These are phyloP conservation scores for Macadamia tetraphylla DNA, from an alignment of 164 flowering plant genomes.

Conservation along the genomic window DNA sequence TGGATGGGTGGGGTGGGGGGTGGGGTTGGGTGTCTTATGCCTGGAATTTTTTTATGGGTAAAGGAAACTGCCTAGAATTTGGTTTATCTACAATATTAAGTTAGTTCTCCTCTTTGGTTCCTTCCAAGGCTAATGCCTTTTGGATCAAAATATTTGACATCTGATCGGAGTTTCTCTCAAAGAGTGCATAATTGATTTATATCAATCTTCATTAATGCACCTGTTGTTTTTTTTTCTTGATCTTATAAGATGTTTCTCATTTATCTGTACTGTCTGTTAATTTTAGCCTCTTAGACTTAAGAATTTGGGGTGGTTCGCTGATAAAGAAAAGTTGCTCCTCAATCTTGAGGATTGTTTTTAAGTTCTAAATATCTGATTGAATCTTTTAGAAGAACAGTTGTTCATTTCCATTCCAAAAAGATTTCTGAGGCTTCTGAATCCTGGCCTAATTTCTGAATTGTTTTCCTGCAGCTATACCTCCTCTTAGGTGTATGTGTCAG, in stretches of 20 bases:
- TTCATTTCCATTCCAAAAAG: neutral
- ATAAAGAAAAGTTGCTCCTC: neutral
- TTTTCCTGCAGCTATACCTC: neutral
- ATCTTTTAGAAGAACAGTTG: neutral
- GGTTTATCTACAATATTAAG: no score
- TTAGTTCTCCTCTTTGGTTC: no score
- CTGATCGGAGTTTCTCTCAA: neutral
- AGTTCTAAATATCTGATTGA: neutral
- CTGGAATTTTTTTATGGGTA: no score
- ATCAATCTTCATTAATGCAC: neutral
- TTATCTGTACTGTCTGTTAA: no score
- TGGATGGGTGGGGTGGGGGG: no score
- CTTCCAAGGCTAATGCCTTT: no score
- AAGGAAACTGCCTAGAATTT: no score
- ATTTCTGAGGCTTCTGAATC: neutral
- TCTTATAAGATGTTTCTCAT: neutral
- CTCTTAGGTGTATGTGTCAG: constrained; percentile 6
- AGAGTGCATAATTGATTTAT: neutral
- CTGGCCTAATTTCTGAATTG: neutral
- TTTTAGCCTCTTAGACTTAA: no score
- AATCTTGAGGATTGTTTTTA: neutral
- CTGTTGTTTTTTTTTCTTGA: neutral
- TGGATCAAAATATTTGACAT: no score
- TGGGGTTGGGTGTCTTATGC: no score
- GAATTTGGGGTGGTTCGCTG: neutral